Conservation (phyloP, 768 basidiomycete species). For the Tylopilus sp. region DNA sequence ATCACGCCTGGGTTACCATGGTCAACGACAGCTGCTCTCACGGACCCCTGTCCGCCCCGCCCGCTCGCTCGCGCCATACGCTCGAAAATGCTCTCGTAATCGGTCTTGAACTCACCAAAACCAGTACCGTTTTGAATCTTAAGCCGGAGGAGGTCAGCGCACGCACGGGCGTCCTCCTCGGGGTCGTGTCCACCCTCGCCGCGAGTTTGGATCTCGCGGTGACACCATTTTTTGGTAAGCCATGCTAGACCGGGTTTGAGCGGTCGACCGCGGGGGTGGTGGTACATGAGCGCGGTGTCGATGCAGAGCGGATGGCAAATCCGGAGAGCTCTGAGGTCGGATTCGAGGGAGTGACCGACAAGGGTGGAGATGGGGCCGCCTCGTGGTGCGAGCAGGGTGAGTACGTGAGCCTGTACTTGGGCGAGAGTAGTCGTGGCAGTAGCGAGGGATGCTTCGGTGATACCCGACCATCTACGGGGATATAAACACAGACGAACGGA, state of each 20-base stretch:
- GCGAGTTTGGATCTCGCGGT: conserved; percentile 79
- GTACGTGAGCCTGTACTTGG: conserved; percentile 69
- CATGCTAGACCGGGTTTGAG: conserved; percentile 95
- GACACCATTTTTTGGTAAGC: conserved; percentile 93
- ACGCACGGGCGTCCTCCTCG: conserved; percentile 77
- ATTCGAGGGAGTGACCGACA: conserved; percentile 93
- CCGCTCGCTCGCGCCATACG: conserved; percentile 53
- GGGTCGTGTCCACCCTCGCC: conserved; percentile 91
- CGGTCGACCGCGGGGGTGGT: conserved; percentile 90
- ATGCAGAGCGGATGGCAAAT: conserved; percentile 84
- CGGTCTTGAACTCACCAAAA: conserved; percentile 84
- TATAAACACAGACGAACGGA: neutral
- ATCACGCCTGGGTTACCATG: conserved; percentile 42
- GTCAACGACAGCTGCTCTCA: neutral
- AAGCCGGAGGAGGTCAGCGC: conserved; percentile 37
- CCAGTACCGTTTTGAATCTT: conserved; percentile 73
- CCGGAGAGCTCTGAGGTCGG: conserved; percentile 85
- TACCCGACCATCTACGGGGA: conserved; percentile 78
- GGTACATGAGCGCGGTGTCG: conserved; percentile 86
- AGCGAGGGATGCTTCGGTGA: conserved; percentile 70
- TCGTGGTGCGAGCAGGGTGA: conserved; percentile 56
- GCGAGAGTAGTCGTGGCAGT: conserved; percentile 54
- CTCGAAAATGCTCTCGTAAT: conserved; percentile 79
- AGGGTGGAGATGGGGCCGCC: conserved; percentile 65
- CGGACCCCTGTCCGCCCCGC: neutral